Base-by-base conservation (phyloP, 2,329 filamentous ascomycete species). In the Aspergillus felis region DNA sequence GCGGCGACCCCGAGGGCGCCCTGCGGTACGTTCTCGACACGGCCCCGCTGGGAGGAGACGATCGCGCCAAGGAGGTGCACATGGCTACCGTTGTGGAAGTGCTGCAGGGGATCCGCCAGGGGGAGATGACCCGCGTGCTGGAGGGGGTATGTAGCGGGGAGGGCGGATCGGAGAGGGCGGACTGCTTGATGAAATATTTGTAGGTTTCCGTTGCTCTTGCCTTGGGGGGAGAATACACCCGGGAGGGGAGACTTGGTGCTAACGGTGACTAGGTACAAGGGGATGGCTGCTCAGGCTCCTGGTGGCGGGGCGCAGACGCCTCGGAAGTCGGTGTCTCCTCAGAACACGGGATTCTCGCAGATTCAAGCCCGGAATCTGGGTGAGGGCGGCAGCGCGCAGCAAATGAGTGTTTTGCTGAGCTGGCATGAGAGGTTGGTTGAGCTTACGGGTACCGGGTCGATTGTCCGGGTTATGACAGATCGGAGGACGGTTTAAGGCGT, bases 401-500 rank as follows among this genome's bases (percentile, higher is more conserved):
- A 88, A 54, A 97, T 97, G 94, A 97, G 94, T 72, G 94, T 99
- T 53, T 76, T 99, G 72, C 80, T 99, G 65, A 97, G 92, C 77
- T 99, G 94, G 94, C 94, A 99, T 73, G 94, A 99, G 81, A 99
- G 97, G 84, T 84, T 97, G 61, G 91, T 97, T 4, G 94, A 99
- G 70, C 87, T 97, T 69, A 91, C 92, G 41, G 94, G 94, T 25
- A 82, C 92, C 65, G 94, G 94, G 48, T 97, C 90, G 74, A 94
- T 99, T 76, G 90, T 92, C 61, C 86, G 94, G 68, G 91, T 91
- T 64, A 97, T 99, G 92, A 94, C 91, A 46, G 94, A 99, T 81
- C 90, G 93, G 80, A 87, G 94, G 71, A 94, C 89, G 68, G 93
- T 95, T 67, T 96, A 60, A 64, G 35, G 20, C 8, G 24, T 46